Evolutionary conservation across 139 green algal species (phyloP).

Genomic region (Coccomyxa sp.): DNA sequence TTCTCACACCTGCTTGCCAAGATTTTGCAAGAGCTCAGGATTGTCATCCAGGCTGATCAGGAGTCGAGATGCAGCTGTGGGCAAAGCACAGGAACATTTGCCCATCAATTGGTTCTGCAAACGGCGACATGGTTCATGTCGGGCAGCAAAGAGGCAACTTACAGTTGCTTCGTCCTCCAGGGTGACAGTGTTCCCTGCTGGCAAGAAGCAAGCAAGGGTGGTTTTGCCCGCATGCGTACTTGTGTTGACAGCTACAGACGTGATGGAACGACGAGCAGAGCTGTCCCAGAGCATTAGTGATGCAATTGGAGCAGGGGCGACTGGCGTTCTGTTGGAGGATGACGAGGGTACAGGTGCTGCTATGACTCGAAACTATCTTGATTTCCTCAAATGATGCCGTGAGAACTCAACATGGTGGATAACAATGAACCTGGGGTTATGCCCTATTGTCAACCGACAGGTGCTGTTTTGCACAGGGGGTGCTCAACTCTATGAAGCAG

Average conservation of each 20-base stretch:
- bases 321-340: slow-evolving; percentile 57
- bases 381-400: too few relatives aligned
- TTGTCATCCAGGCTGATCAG: too few relatives aligned
- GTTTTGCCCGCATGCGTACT: slow-evolving; percentile 67
- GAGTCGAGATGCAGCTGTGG: too few relatives aligned
- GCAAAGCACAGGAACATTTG: too few relatives aligned
- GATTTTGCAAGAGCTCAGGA: too few relatives aligned
- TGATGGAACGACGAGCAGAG: slow-evolving; percentile 18
- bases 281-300: slow-evolving; percentile 11
- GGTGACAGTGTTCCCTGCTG: slow-evolving; percentile 33
- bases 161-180: background rate
- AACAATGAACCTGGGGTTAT: background rate
- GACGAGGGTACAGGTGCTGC: background rate
- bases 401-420: too few relatives aligned
- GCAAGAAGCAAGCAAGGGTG: slow-evolving; percentile 56
- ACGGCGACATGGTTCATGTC: too few relatives aligned
- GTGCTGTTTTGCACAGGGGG: slow-evolving; percentile 19
- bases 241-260: slow-evolving; percentile 28
- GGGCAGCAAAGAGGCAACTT: background rate
- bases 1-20: too few relatives aligned
- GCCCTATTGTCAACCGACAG: background rate
- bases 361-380: background rate
- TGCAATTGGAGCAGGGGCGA: slow-evolving; percentile 54
- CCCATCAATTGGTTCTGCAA: too few relatives aligned
- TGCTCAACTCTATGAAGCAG: slow-evolving; percentile 75